Evolutionary conservation across 1,284 basidiomycete genomes (phyloP).

Genomic region (Heterobasidion parviporum): DNA sequence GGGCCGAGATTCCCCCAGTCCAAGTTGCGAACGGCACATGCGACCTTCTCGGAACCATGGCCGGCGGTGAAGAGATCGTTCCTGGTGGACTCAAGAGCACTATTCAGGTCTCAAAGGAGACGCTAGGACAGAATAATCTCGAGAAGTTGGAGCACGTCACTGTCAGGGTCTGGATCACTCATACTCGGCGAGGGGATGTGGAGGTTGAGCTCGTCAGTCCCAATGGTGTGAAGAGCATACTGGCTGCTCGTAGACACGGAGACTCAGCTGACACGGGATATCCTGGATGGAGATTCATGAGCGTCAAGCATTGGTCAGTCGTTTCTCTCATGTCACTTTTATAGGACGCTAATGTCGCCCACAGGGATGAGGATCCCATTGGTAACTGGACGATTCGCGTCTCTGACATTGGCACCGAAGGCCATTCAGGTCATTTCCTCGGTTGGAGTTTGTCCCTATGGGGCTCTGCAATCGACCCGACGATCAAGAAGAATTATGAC

Average conservation of each 20-base stretch:
- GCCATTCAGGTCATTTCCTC: conserved; percentile 71
- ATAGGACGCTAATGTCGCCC: conserved; percentile 6
- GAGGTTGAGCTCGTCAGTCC: conserved; percentile 89
- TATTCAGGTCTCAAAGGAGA: conserved; percentile 64
- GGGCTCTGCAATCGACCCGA: conserved; percentile 81
- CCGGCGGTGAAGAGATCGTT: conserved; percentile 62
- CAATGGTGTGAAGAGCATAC: conserved; percentile 76
- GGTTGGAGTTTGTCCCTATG: conserved; percentile 93
- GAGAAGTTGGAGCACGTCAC: conserved; percentile 91
- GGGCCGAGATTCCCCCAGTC: conserved; percentile 73
- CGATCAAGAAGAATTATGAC: conserved; percentile 58
- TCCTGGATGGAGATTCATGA: conserved; percentile 96
- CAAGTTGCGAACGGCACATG: conserved; percentile 60
- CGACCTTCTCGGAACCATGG: conserved; percentile 44
- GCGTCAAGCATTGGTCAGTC: conserved; percentile 92
- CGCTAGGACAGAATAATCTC: conserved; percentile 73
- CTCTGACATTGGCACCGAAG: conserved; percentile 58
- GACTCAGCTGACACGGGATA: conserved; percentile 73
- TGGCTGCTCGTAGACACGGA: conserved; percentile 66
- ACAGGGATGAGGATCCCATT: conserved; percentile 89
- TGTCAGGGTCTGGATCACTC: conserved; percentile 88
- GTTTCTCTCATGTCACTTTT: neutral
- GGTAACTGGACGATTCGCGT: conserved; percentile 91
- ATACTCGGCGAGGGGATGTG: conserved; percentile 83
- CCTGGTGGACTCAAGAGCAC: conserved; percentile 60